Evolutionary conservation across 352 stramenopile genomes (phyloP).

Genomic region (Pilasporangium apinafurcum): DNA sequence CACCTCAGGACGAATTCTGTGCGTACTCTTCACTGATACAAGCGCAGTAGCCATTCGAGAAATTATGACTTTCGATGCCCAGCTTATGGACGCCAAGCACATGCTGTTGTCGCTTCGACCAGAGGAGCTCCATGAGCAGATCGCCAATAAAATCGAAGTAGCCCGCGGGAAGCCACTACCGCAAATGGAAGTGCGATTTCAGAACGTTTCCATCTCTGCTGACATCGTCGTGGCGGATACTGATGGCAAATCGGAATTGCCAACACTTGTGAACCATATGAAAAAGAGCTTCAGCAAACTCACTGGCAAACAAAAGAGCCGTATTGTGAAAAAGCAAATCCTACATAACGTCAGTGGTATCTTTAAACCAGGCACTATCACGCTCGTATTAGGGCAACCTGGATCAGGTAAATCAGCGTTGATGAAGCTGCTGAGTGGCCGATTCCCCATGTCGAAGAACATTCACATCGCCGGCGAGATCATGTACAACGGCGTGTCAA

Average conservation of each 20-base stretch:
- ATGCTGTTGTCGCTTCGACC: constrained; percentile 14
- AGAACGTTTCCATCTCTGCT: constrained; percentile 16
- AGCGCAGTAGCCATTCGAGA: too few relatives aligned
- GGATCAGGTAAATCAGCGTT: too few relatives aligned
- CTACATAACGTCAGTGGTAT: too few relatives aligned
- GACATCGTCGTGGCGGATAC: constrained; percentile 8
- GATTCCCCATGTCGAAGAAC: constrained; percentile 12
- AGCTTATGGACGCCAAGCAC: too few relatives aligned
- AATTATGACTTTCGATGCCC: too few relatives aligned
- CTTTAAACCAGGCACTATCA: too few relatives aligned
- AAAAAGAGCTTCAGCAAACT: not conserved
- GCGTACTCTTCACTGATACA: too few relatives aligned
- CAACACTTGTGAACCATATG: constrained; percentile 1
- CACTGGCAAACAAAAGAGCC: constrained; percentile 1
- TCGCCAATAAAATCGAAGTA: constrained; percentile 16
- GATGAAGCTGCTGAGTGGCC: constrained; percentile 32
- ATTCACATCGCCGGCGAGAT: constrained; percentile 20
- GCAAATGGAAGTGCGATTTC: constrained; percentile 19
- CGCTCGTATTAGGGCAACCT: too few relatives aligned
- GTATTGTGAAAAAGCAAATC: constrained; percentile 7
- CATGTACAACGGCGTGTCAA: constrained; percentile 31
- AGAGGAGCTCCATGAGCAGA: constrained; percentile 17
- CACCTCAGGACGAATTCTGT: too few relatives aligned
- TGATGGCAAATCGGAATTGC: constrained; percentile 9
- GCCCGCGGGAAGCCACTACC: constrained; percentile 15